Evolutionary conservation across 345 rosid genomes (phyloP), one percentile per base, ranked within the genome.

Genomic region (Camelina neglecta): DNA sequence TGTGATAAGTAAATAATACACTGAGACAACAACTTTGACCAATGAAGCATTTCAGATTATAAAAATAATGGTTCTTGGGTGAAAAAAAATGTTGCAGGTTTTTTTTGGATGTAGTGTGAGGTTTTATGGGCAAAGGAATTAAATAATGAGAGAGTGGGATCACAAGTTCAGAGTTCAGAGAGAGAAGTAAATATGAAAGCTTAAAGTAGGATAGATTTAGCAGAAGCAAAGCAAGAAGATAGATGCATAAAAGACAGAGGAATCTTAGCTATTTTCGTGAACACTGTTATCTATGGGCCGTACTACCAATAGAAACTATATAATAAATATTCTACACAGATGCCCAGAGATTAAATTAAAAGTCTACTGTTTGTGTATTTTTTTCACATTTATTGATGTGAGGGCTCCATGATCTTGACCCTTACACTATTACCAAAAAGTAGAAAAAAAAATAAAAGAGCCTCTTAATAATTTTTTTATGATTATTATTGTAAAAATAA

Each of bases 251-350:
- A 67, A 68, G 75, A 69, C 75, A 42, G 74, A 69, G 81, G 86
- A 81, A 86, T 83, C 85, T 84, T 80, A 79, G 58, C 74, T 83
- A 71, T 75, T 78, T 60, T 81, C 54, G 55, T 76, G 75, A 72
- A 81, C 65, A 83, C 73, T 65, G 82, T 73, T 79, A 81, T 66
- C 79, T 74, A 75, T 60, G 71, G 60, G 51, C 63, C 67, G 61
- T 71, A 77, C 68, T 77, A 77, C 67, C 71, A 64, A 48, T 65
- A 57, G 48, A 71, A 77, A 78, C 73, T 66, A 72, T 65, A 78
- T 65, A 71, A 72, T 72, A 59, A 65, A 77, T 72, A 72, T 72
- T 72, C 47, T 66, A 59, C 76, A 77, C 72, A 77, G 67, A 71
- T 57, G 72, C 67, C 80, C 62, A 71, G 55, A 71, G 35, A 66